These are phyloP conservation scores for Ceriops decandra DNA, from an alignment of 345 rosid species.

Conservation along the genomic window DNA sequence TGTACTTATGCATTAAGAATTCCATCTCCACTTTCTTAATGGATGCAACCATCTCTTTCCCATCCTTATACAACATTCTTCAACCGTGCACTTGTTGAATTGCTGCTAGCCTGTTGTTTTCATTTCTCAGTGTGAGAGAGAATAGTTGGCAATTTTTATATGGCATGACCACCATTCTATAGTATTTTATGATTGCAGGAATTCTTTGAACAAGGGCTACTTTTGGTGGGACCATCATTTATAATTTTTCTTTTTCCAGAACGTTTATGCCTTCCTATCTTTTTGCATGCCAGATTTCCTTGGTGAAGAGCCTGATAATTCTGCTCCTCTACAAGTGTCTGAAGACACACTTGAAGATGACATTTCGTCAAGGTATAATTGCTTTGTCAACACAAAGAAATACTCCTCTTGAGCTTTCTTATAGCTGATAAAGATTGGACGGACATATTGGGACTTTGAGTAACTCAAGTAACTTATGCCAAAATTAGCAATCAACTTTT, in stretches of 20 bases:
- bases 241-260: neutral
- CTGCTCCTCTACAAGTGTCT: constrained; percentile 50
- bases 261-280: neutral
- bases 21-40: neutral
- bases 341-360: constrained; percentile 80
- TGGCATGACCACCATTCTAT: too few species aligned
- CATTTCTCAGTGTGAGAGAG: too few species aligned
- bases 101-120: too few species aligned
- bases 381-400: neutral
- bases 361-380: constrained; percentile 69
- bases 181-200: too few species aligned
- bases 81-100: too few species aligned
- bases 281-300: constrained; percentile 42
- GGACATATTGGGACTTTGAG: neutral
- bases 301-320: constrained; percentile 53
- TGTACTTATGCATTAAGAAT: neutral
- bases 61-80: too few species aligned
- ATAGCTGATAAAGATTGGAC: neutral
- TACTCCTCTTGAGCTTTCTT: too few species aligned
- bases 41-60: neutral
- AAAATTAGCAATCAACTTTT: too few species aligned
- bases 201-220: too few species aligned
- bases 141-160: too few species aligned
- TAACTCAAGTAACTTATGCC: too few species aligned
- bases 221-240: neutral